Evolutionary conservation across 1,284 basidiomycete species (phyloP).

Genomic region (Cystobasidium sp.): DNA sequence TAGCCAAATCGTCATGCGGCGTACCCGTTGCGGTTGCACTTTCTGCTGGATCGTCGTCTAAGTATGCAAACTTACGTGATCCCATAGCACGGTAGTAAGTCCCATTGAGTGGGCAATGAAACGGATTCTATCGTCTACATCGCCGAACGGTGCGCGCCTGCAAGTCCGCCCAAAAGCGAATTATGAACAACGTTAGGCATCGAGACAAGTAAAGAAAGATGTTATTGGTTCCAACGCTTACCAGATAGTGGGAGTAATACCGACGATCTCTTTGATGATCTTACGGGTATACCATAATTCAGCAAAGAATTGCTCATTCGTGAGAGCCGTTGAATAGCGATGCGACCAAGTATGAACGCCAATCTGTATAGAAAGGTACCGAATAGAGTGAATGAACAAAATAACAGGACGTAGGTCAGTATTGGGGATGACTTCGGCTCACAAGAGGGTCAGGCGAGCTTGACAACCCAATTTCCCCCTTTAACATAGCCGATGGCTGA

Average conservation of each 20-base stretch:
- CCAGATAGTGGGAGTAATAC: conserved; percentile 60
- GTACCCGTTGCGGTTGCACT: background rate
- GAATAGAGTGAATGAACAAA: background rate
- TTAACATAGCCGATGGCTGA: too few species aligned
- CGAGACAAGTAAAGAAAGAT: background rate
- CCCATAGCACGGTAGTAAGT: conserved; percentile 62
- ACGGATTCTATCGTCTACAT: conserved; percentile 63
- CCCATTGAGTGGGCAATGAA: conserved; percentile 61
- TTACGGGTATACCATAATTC: conserved; percentile 64
- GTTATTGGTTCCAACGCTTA: conserved; percentile 47
- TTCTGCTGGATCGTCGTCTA: too few species aligned
- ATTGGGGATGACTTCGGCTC: too few species aligned
- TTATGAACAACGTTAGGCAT: background rate
- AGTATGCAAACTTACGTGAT: conserved; percentile 30
- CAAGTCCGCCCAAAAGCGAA: background rate
- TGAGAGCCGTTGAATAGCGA: conserved; percentile 61
- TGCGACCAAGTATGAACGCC: conserved; percentile 59
- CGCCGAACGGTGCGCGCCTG: conserved; percentile 60
- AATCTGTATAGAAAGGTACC: conserved; percentile 47
- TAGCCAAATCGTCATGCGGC: background rate
- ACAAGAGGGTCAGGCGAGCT: too few species aligned
- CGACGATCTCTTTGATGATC: conserved; percentile 61
- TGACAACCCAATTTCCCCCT: too few species aligned
- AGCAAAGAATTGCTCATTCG: conserved; percentile 62
- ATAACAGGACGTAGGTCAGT: background rate